Percentiles rank a stretch among this genome's conserved stretches.
These are phyloP conservation scores for Populus tomentosa DNA, from an alignment of 441 rosid genomes.

Conservation along the genomic window DNA sequence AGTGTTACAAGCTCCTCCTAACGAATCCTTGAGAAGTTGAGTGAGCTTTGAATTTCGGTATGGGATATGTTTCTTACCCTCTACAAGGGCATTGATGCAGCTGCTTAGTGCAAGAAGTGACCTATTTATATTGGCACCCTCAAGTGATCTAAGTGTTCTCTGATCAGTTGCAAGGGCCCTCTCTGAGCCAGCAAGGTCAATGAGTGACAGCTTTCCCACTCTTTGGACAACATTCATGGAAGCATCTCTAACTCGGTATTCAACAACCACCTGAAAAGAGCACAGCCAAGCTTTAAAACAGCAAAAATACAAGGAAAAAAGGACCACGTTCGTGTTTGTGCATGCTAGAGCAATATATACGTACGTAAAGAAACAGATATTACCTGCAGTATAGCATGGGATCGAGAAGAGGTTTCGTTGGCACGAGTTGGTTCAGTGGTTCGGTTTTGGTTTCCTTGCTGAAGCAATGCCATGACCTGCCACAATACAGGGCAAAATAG, in stretches of 20 bases:
- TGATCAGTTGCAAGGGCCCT: constrained; percentile 94
- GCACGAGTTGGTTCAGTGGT: constrained; percentile 93
- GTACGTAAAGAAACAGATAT: background rate
- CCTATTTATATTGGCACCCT: constrained; percentile 91
- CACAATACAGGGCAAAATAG: constrained; percentile 14
- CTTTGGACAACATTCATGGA: constrained; percentile 56
- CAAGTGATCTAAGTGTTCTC: constrained; percentile 80
- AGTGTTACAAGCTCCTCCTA: constrained; percentile 90
- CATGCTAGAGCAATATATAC: background rate
- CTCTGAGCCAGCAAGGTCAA: constrained; percentile 97
- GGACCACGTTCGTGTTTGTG: background rate
- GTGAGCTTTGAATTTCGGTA: constrained; percentile 92
- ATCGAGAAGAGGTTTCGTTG: constrained; percentile 92
- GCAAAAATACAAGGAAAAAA: background rate
- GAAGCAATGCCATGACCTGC: constrained; percentile 90
- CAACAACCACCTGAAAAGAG: constrained; percentile 59
- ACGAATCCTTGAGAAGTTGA: constrained; percentile 87
- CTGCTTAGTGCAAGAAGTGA: constrained; percentile 94
- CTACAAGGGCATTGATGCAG: constrained; percentile 94
- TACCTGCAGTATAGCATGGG: constrained; percentile 95
- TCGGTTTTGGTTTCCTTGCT: constrained; percentile 86
- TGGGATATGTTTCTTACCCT: constrained; percentile 92
- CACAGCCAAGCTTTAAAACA: background rate
- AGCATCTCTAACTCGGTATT: constrained; percentile 63
- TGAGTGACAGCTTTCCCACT: constrained; percentile 82